A percentile compares a stretch with the other conserved stretches of the same genome.
Evolutionary conservation across 805 yeast species (phyloP).

Genomic region (Sungouiozyma intestinalis): DNA sequence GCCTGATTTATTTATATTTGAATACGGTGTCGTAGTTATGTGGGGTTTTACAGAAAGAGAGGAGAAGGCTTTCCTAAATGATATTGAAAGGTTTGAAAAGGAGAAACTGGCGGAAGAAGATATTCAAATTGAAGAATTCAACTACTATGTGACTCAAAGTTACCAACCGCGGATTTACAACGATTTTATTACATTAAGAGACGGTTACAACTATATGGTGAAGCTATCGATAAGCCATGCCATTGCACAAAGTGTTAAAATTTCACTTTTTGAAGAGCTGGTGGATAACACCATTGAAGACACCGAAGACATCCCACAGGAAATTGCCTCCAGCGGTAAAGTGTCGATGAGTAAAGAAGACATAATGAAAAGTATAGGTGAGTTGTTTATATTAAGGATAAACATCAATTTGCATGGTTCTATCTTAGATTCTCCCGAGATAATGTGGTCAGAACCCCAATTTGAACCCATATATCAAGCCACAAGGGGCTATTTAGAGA

Average conservation of each 20-base stretch:
- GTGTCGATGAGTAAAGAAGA: constrained; percentile 90
- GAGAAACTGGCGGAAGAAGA: constrained; percentile 80
- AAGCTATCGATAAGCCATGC: constrained; percentile 93
- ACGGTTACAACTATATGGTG: constrained; percentile 80
- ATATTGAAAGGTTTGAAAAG: constrained; percentile 80
- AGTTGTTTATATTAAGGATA: constrained; percentile 76
- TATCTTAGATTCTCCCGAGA: constrained; percentile 90
- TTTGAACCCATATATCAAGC: constrained; percentile 96
- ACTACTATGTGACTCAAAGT: constrained; percentile 84
- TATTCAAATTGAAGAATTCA: constrained; percentile 88
- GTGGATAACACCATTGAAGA: constrained; percentile 96
- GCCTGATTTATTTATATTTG: constrained; percentile 80
- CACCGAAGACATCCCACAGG: constrained; percentile 94
- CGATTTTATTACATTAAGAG: constrained; percentile 87
- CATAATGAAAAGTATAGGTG: constrained; percentile 96
- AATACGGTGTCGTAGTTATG: constrained; percentile 92
- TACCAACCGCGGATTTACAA: constrained; percentile 94
- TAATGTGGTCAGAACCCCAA: constrained; percentile 99
- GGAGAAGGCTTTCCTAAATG: constrained; percentile 70
- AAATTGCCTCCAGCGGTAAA: constrained; percentile 88
- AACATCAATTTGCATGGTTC: constrained; percentile 79
- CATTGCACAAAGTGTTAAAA: constrained; percentile 89
- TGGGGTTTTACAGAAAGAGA: constrained; percentile 91
- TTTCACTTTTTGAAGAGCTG: constrained; percentile 88
- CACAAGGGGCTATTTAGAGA: constrained; percentile 88